Evolutionary conservation across 2,329 filamentous ascomycete genomes (phyloP).

Genomic region (Ophiostoma ulmi): DNA sequence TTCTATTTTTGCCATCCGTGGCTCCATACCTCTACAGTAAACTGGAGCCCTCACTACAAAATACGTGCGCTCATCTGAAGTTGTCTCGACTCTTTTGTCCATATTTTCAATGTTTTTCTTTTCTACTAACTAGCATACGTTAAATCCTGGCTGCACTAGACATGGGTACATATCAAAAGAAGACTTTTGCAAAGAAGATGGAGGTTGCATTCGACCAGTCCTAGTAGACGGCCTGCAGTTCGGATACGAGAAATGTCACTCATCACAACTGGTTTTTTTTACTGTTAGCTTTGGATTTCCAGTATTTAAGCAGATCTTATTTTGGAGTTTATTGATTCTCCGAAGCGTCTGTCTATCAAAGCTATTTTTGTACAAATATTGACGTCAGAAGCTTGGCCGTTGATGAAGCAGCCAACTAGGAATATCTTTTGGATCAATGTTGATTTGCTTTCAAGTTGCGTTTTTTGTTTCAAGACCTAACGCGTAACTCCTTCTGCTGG

Average conservation of each 20-base stretch:
- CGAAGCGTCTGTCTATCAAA: neutral
- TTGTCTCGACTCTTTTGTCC: neutral
- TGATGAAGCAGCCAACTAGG: neutral
- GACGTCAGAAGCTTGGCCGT: slow-evolving; percentile 7
- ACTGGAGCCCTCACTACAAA: neutral
- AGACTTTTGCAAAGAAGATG: neutral
- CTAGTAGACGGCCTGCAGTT: neutral
- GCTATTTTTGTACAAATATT: neutral
- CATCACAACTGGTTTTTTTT: neutral
- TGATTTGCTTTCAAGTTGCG: too few species aligned
- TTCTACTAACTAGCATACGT: neutral
- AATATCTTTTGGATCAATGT: too few species aligned
- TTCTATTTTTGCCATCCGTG: slow-evolving; percentile 24
- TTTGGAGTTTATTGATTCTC: neutral
- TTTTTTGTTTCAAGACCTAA: too few species aligned
- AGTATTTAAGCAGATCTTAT: too few species aligned
- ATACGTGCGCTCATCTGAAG: neutral
- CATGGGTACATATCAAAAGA: neutral
- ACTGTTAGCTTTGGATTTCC: neutral
- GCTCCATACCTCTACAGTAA: neutral
- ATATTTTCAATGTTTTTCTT: neutral
- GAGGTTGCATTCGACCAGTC: slow-evolving; percentile 9
- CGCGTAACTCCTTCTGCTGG: neutral
- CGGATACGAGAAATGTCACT: slow-evolving; percentile 9
- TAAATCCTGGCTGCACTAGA: neutral